Base-by-base conservation (phyloP, 116 monocot genomes). In the Dioscorea cayenensis region DNA sequence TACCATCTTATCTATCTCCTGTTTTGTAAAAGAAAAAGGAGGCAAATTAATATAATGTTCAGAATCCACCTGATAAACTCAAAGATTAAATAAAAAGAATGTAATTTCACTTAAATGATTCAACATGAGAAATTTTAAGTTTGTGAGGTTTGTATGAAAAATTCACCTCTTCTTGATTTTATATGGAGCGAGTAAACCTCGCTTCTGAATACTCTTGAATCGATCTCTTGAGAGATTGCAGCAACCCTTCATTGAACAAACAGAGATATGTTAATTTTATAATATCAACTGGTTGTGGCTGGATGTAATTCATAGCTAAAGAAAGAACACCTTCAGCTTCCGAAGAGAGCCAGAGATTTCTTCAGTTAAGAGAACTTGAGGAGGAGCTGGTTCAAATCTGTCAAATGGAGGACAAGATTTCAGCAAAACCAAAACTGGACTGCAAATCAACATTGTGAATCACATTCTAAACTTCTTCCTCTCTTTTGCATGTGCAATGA, bases 291-390 rank as follows among this genome's bases (percentile, higher is more conserved):
- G 14, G n/a, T 8, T 7, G 62, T 4, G 22, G 22, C n/a, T 49
- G 9, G 20, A 36, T 28, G 6, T 50, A 58, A 25, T 28, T 2
- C 63, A 28, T 37, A 50, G 16, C 3, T 17, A 71, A 64, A 22
- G 65, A 43, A 58, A 64, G 17, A 58, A 36, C 36, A 87, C 95
- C 92, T 95, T 92, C 62, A 96, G 81, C 86, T 90, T 90, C 18
- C 92, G 67, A 27, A 96, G 80, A 71, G 96, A 96, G 19, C 96
- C 96, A 65, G 90, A 87, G 36, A 96, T 96, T 70, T 96, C 92
- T 78, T 96, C 96, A 16, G 92, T 84, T 71, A 96, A 77, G 16
- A 92, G 80, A 73, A 96, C 96, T 84, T 96, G 90, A 50, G 78
- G 49, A 14, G 92, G 90, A 70, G 92, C 85, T 49, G 90, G 90